These are phyloP conservation scores for Nicotiana tomentosiformis DNA, from an alignment of 257 asterid genomes.

Conservation along the genomic window DNA sequence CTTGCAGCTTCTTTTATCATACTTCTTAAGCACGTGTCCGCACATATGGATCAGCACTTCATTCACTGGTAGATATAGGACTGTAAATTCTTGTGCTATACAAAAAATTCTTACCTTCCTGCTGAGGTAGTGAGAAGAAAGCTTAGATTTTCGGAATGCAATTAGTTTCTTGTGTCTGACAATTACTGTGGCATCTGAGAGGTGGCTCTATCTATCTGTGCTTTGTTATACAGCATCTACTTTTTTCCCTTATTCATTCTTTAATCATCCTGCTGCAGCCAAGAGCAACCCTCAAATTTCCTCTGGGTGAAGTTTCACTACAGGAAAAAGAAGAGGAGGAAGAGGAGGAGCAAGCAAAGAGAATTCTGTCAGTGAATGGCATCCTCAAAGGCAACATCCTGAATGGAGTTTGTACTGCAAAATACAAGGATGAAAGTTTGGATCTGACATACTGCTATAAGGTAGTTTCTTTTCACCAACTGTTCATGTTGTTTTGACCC, in stretches of 20 bases:
- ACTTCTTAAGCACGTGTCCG: not conserved
- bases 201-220: not conserved
- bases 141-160: not conserved
- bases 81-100: not conserved
- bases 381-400: slow-evolving; percentile 44
- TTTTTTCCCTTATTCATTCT: not conserved
- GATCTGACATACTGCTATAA: slow-evolving; percentile 65
- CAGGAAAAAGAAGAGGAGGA: slow-evolving; percentile 67
- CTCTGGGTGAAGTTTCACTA: slow-evolving; percentile 75
- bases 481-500: not conserved
- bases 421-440: slow-evolving; percentile 61
- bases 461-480: slow-evolving; percentile 35
- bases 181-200: not conserved
- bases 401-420: slow-evolving; percentile 74
- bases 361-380: slow-evolving; percentile 52
- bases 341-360: slow-evolving; percentile 59
- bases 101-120: not conserved
- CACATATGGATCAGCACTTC: not conserved
- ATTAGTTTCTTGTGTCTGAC: not conserved
- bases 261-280: slow-evolving; percentile 45
- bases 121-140: not conserved
- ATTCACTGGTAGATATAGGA: not conserved
- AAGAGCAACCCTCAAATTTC: slow-evolving; percentile 68
- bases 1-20: not conserved
- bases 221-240: not conserved